These are phyloP conservation scores for Gossypium schwendimanii DNA, from an alignment of 441 rosid species.

Conservation along the genomic window DNA sequence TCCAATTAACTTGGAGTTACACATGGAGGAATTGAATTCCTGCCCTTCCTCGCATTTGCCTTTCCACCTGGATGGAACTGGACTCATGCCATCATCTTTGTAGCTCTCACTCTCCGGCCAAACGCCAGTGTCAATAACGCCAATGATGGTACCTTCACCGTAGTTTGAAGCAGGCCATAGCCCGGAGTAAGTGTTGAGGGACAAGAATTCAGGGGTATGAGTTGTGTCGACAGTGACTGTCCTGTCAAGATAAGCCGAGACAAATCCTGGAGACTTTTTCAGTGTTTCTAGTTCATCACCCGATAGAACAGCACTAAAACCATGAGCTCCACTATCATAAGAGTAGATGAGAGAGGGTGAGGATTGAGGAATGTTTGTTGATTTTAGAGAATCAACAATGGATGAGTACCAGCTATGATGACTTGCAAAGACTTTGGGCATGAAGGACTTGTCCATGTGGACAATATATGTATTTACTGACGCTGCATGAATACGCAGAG, in stretches of 20 bases:
- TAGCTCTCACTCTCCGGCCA: conserved; percentile 50
- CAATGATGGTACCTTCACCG: conserved; percentile 34
- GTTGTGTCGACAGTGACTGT: conserved; percentile 35
- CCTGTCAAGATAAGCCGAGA: conserved; percentile 39
- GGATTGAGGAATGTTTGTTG: not conserved
- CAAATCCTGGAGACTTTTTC: conserved; percentile 27
- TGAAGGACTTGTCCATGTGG: conserved; percentile 44
- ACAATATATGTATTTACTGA: conserved; percentile 26
- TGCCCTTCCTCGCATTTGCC: conserved; percentile 38
- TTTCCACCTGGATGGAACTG: conserved; percentile 38
- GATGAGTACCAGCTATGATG: conserved; percentile 36
- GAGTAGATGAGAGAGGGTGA: conserved; percentile 28
- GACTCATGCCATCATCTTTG: conserved; percentile 33
- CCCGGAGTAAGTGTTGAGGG: conserved; percentile 25
- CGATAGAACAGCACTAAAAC: conserved; percentile 37
- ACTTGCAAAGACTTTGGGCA: conserved; percentile 32
- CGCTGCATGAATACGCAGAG: conserved; percentile 5
- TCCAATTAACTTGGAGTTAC: conserved; percentile 42
- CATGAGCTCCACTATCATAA: conserved; percentile 34
- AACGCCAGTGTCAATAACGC: conserved; percentile 39
- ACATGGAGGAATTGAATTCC: conserved; percentile 35
- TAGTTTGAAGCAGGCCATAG: conserved; percentile 36
- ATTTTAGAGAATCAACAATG: not conserved
- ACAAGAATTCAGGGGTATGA: conserved; percentile 35
- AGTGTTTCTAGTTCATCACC: conserved; percentile 25